Conservation (phyloP, 1,284 basidiomycete species). For the Ganoderma multipileum region DNA sequence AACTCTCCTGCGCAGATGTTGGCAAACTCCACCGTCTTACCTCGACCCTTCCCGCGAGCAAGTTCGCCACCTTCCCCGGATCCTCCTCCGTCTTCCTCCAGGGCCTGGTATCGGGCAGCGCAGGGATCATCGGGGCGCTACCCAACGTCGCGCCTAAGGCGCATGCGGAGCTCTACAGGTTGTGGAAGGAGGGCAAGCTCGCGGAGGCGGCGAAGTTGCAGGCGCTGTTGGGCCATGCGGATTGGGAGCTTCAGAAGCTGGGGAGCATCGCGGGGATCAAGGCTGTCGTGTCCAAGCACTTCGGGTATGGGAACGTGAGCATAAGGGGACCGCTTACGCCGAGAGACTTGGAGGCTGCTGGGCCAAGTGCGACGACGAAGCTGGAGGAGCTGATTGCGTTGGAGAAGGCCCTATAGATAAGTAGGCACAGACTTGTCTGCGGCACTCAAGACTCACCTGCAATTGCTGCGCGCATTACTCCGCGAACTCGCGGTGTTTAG, state of each 20-base stretch:
- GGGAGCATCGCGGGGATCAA: constrained; percentile 79
- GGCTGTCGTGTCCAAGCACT: constrained; percentile 70
- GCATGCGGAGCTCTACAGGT: constrained; percentile 65
- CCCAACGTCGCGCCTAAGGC: constrained; percentile 83
- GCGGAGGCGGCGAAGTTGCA: constrained; percentile 77
- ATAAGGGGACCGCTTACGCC: constrained; percentile 67
- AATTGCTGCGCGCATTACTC: neutral
- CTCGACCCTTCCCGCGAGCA: constrained; percentile 53
- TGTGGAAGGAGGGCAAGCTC: constrained; percentile 64
- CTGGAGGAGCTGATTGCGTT: constrained; percentile 66
- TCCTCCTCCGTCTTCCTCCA: constrained; percentile 73
- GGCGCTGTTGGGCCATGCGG: constrained; percentile 72
- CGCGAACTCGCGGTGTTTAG: too few species aligned
- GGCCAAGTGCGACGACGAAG: constrained; percentile 42
- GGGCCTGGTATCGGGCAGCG: constrained; percentile 70
- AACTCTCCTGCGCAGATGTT: constrained; percentile 86
- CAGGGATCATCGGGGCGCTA: constrained; percentile 77
- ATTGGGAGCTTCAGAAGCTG: constrained; percentile 75
- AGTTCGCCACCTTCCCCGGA: constrained; percentile 72
- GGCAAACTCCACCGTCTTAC: constrained; percentile 85
- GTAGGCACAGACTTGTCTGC: neutral
- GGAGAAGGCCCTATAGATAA: constrained; percentile 59
- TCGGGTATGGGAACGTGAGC: constrained; percentile 68
- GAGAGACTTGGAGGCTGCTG: constrained; percentile 45
- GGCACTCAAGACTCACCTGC: neutral